Conservation (phyloP, 805 yeast genomes). For the Pichia manshurica region DNA sequence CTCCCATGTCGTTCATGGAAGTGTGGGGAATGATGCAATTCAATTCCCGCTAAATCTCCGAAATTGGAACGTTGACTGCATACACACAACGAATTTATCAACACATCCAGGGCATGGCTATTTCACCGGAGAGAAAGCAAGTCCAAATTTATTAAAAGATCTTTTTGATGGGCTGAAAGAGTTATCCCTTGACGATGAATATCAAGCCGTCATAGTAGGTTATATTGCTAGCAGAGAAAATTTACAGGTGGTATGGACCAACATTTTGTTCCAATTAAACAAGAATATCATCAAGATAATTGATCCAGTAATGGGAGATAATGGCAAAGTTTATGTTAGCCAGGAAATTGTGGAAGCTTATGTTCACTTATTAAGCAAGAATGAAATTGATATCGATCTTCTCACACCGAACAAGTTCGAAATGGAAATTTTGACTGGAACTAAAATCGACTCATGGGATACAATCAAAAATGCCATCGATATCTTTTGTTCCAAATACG, state of each 20-base stretch:
- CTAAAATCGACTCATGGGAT: slow-evolving; percentile 34
- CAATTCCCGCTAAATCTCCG: slow-evolving; percentile 80
- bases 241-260: slow-evolving; percentile 40
- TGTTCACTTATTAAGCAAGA: slow-evolving; percentile 38
- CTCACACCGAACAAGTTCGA: slow-evolving; percentile 76
- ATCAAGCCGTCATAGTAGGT: slow-evolving; percentile 72
- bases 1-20: slow-evolving; percentile 93
- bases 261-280: slow-evolving; percentile 22
- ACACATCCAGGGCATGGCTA: slow-evolving; percentile 87
- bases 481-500: slow-evolving; percentile 38
- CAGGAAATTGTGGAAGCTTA: slow-evolving; percentile 50
- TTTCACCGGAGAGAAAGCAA: slow-evolving; percentile 52
- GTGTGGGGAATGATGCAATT: slow-evolving; percentile 89
- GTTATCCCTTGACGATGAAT: slow-evolving; percentile 37
- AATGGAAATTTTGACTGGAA: slow-evolving; percentile 52
- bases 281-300: slow-evolving; percentile 46
- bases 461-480: slow-evolving; percentile 36
- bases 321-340: slow-evolving; percentile 73
- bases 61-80: slow-evolving; percentile 90
- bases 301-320: slow-evolving; percentile 93
- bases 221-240: slow-evolving; percentile 64
- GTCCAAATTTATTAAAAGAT: slow-evolving; percentile 40
- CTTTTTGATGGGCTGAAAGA: slow-evolving; percentile 51
- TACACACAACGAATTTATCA: slow-evolving; percentile 84
- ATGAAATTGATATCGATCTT: slow-evolving; percentile 34